Conservation (phyloP, 352 stramenopile species). For the Globisporangium paroecandrum region DNA sequence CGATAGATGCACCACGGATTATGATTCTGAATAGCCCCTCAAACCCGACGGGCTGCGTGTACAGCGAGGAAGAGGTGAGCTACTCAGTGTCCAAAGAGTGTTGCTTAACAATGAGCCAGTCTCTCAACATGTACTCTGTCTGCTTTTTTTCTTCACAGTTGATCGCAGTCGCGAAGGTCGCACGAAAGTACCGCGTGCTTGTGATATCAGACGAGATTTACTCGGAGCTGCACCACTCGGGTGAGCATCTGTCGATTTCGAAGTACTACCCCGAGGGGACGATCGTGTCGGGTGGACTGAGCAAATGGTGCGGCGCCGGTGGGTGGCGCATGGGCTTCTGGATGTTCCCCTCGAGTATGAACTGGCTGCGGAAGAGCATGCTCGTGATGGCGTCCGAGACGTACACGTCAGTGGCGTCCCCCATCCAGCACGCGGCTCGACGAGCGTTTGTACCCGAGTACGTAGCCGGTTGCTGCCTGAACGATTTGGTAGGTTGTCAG, state of each 20-base stretch:
- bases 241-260: conserved; percentile 77
- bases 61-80: conserved; percentile 68
- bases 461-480: conserved; percentile 6
- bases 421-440: conserved; percentile 82
- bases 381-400: conserved; percentile 88
- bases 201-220: conserved; percentile 90
- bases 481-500: background rate
- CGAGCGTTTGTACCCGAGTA: conserved; percentile 78
- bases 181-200: conserved; percentile 84
- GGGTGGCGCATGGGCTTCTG: conserved; percentile 89
- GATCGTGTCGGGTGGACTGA: conserved; percentile 83
- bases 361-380: conserved; percentile 84
- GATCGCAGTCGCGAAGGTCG: conserved; percentile 62
- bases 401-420: conserved; percentile 83
- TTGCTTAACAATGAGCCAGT: background rate
- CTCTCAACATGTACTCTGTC: background rate
- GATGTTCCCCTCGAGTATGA: conserved; percentile 74
- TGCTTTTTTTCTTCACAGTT: conserved; percentile 13
- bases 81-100: background rate
- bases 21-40: conserved; percentile 86
- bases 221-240: conserved; percentile 76
- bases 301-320: conserved; percentile 86
- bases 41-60: conserved; percentile 82
- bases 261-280: conserved; percentile 86
- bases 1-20: conserved; percentile 71